Base-by-base conservation (phyloP, 2,329 filamentous ascomycete genomes). In the Diaporthe sp. region DNA sequence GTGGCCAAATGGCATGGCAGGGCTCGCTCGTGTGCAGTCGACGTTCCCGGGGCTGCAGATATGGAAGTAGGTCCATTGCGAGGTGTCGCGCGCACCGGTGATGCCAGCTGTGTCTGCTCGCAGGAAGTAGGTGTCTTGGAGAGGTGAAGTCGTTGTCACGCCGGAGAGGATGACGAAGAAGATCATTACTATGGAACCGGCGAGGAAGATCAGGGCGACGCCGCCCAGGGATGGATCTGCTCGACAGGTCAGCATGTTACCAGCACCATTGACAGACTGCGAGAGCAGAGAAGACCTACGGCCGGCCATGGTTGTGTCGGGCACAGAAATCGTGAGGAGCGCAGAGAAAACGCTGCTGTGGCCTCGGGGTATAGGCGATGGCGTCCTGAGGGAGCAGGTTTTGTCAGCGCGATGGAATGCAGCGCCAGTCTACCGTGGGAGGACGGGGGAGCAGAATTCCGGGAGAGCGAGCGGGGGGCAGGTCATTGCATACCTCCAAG, bases 41-140 rank as follows among this genome's bases (percentile, higher is more conserved):
- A 87, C 87, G 82, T 92, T 90, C 77, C 86, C 86, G 42, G 87
- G 87, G 71, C 92, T 91, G 86, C 96, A 98, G 77, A 97, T 88
- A 83, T 94, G 93, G 88, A 97, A 97, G 86, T 94, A 98, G 49
- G 95, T 97, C 96, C 96, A 98, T 86, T 96, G 92, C 17, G 95
- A 93, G 25, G 89, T 80, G 70, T 88, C 77, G 71, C 92, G 90
- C 17, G 95, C 93, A 65, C 92, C 92, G 8, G 90, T 87, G 81
- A 98, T 95, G 81, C 88, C 91, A 44, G 86, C 87, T 0, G 96
- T 98, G 82, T 94, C 90, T 80, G 94, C 94, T 82, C 93, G 89
- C 44, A 98, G 91, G 88, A 98, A 98, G 85, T 95, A 98, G 78
- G 95, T 95, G 76, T 92, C 86, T 83, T 94, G 91, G 73, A 97